phyloP scores from a whole-genome alignment of 192 early-diverging fungal species.

The Coemansia sp. region DNA sequence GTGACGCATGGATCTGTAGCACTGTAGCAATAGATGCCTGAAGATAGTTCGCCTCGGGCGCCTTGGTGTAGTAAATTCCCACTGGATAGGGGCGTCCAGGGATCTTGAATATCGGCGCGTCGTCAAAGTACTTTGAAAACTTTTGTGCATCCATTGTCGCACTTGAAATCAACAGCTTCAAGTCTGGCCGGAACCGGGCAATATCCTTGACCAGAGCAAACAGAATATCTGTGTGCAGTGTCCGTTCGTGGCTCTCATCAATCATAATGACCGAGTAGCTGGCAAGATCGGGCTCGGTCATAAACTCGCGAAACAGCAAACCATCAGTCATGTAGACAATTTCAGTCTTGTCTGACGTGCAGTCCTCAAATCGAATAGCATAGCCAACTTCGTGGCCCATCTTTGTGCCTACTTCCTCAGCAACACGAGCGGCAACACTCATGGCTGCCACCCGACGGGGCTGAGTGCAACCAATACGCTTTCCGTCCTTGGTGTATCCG shows the following conservation, averaged over 20 bases:
- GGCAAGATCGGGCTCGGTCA: constrained; percentile 92
- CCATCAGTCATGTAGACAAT: constrained; percentile 99
- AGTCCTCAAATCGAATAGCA: constrained; percentile 97
- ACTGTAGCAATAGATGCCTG: constrained; percentile 90
- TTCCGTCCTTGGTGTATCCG: constrained; percentile 85
- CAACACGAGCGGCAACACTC: constrained; percentile 95
- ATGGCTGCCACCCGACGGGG: constrained; percentile 98
- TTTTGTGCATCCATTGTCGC: constrained; percentile 98
- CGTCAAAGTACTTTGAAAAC: constrained; percentile 94
- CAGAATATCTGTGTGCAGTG: constrained; percentile 92
- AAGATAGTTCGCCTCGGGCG: constrained; percentile 96
- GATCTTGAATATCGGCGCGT: constrained; percentile 91
- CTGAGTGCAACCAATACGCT: constrained; percentile 95
- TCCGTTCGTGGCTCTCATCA: constrained; percentile 98
- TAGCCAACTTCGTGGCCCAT: constrained; percentile 94
- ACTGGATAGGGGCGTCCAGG: constrained; percentile 93
- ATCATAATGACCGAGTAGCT: constrained; percentile 94
- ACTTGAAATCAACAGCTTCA: constrained; percentile 93
- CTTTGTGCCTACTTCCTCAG: constrained; percentile 94
- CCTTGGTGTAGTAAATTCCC: constrained; percentile 92
- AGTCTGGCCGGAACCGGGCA: constrained; percentile 86
- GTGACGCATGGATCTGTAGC: constrained; percentile 90
- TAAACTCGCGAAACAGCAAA: constrained; percentile 94
- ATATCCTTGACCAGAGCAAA: constrained; percentile 98
- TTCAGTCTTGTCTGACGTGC: constrained; percentile 90